Conservation (phyloP, 2,329 filamentous ascomycete genomes). For the Fusarium verticillioides region DNA sequence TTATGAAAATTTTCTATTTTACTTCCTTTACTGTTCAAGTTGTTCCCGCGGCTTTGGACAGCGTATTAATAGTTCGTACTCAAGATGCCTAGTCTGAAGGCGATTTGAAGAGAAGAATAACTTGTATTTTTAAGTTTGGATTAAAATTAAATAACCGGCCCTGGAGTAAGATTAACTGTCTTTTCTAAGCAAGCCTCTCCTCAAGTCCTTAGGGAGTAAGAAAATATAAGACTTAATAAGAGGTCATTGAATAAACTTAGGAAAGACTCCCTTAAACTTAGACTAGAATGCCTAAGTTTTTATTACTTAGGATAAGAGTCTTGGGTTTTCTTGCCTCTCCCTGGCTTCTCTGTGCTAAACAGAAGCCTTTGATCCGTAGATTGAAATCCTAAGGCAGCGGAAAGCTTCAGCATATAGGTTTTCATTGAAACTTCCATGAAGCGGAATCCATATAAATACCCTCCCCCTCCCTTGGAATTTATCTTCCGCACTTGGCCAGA, state of each 20-base stretch:
- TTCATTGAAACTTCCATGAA: neutral
- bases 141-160: neutral
- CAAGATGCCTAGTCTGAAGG: neutral
- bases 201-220: too few relatives aligned
- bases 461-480: too few relatives aligned
- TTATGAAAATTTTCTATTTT: neutral
- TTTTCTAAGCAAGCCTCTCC: neutral
- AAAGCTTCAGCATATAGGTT: neutral
- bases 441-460: neutral
- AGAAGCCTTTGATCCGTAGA: too few relatives aligned
- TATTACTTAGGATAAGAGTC: too few relatives aligned
- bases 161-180: accelerated
- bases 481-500: too few relatives aligned
- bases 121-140: too few relatives aligned
- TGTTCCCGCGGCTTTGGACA: neutral
- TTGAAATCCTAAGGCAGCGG: neutral
- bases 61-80: neutral
- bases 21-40: neutral
- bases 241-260: too few relatives aligned
- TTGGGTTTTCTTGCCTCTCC: too few relatives aligned
- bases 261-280: too few relatives aligned
- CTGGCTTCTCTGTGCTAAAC: too few relatives aligned
- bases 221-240: too few relatives aligned
- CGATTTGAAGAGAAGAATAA: neutral
- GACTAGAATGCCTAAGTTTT: too few relatives aligned